phyloP scores from a whole-genome alignment of 768 basidiomycete species.

The Tephrocybe sp. region DNA sequence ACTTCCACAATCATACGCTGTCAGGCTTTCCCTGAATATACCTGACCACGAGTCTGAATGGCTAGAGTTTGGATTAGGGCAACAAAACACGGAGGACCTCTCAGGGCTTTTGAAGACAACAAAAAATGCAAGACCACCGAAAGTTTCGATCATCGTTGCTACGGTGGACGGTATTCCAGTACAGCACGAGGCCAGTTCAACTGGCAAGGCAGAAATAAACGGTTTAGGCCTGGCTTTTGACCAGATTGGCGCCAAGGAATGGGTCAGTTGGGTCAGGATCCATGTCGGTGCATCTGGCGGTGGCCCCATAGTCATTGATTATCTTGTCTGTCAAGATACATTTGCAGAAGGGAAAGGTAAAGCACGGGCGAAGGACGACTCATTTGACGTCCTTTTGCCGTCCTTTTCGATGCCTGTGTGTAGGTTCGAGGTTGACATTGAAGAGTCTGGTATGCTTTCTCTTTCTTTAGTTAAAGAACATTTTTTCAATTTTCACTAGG shows the following conservation, averaged over 20 bases:
- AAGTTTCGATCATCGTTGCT: slow-evolving; percentile 53
- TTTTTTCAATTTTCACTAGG: slow-evolving; percentile 24
- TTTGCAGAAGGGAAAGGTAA: slow-evolving; percentile 29
- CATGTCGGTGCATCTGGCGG: slow-evolving; percentile 50
- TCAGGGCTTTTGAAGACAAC: slow-evolving; percentile 2
- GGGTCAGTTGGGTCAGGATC: slow-evolving; percentile 66
- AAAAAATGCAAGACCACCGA: slow-evolving; percentile 30
- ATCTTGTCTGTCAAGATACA: slow-evolving; percentile 47
- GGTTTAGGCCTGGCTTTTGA: slow-evolving; percentile 45
- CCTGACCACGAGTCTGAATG: slow-evolving; percentile 64
- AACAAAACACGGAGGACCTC: slow-evolving; percentile 25
- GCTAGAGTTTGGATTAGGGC: slow-evolving; percentile 74
- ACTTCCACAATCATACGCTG: slow-evolving; percentile 52
- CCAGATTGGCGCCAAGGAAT: slow-evolving; percentile 51
- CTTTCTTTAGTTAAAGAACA: background rate
- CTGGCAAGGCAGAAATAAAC: slow-evolving; percentile 32
- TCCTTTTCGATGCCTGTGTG: slow-evolving; percentile 72
- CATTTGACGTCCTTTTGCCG: slow-evolving; percentile 56
- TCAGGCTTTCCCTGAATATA: slow-evolving; percentile 52
- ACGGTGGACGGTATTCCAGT: slow-evolving; percentile 67
- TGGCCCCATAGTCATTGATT: slow-evolving; percentile 58
- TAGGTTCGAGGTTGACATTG: slow-evolving; percentile 60
- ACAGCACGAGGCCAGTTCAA: slow-evolving; percentile 49
- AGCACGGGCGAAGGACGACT: slow-evolving; percentile 27
- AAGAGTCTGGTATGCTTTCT: slow-evolving; percentile 46